These are phyloP conservation scores for Polygonum aviculare DNA, from an alignment of 148 eudicot genomes.

Conservation along the genomic window DNA sequence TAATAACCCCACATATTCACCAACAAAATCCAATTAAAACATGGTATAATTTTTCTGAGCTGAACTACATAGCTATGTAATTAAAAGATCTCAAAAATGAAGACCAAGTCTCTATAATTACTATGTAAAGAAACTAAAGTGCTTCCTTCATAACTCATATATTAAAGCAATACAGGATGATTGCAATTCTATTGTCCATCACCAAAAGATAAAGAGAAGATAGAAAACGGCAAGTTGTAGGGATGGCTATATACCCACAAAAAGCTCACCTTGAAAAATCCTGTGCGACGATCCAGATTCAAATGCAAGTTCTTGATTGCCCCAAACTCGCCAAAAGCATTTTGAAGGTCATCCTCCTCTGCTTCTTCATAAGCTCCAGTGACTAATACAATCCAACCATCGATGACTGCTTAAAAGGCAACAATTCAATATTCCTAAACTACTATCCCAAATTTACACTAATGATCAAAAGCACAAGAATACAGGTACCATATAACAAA, in stretches of 20 bases:
- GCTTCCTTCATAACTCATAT: no score
- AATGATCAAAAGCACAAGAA: neutral
- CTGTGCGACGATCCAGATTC: conserved; percentile 94
- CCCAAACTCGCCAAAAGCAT: conserved; percentile 78
- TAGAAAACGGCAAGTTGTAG: neutral
- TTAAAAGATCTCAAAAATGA: no score
- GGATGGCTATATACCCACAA: neutral
- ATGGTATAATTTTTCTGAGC: no score
- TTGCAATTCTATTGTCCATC: neutral
- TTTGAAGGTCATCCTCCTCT: conserved; percentile 75
- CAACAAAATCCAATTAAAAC: no score
- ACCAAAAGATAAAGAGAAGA: neutral
- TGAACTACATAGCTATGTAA: no score
- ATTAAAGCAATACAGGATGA: no score
- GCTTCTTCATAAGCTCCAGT: conserved; percentile 91
- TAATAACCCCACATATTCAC: no score
- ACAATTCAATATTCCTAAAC: neutral
- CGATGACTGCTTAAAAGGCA: conserved; percentile 56
- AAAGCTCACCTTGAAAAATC: conserved; percentile 70
- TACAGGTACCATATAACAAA: neutral
- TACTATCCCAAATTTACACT: neutral
- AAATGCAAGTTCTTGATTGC: conserved; percentile 78
- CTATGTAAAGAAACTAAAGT: no score
- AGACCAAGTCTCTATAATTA: no score
- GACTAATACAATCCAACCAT: conserved; percentile 82